Percentiles rank a stretch among this genome's conserved stretches.
These are phyloP conservation scores for Xylaria scruposa DNA, from an alignment of 495 filamentous ascomycete species.

Conservation along the genomic window DNA sequence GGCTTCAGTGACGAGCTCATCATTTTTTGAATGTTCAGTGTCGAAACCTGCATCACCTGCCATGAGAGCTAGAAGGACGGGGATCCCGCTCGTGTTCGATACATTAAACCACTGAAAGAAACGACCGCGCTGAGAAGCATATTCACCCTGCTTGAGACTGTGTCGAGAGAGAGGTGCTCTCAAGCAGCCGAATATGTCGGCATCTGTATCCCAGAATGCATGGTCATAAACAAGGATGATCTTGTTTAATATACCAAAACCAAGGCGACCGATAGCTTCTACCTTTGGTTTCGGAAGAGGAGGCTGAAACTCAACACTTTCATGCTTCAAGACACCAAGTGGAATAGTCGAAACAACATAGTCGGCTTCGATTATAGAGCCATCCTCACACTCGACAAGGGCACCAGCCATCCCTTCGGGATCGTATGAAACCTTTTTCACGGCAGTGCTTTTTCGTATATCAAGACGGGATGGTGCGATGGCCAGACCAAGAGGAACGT, in stretches of 20 bases:
- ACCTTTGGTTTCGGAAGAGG: slow-evolving; percentile 84
- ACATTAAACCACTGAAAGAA: slow-evolving; percentile 99
- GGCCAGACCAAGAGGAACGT: slow-evolving; percentile 82
- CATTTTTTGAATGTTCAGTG: slow-evolving; percentile 76
- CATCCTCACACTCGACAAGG: slow-evolving; percentile 78
- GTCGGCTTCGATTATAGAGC: slow-evolving; percentile 78
- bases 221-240: slow-evolving; percentile 88
- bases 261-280: slow-evolving; percentile 82
- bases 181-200: slow-evolving; percentile 93
- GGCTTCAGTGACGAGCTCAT: slow-evolving; percentile 78
- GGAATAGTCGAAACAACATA: slow-evolving; percentile 87
- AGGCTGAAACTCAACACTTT: slow-evolving; percentile 77
- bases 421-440: slow-evolving; percentile 39
- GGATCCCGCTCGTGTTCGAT: slow-evolving; percentile 83
- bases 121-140: slow-evolving; percentile 67
- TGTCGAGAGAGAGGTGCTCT: slow-evolving; percentile 66
- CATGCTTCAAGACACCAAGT: slow-evolving; percentile 85
- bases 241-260: slow-evolving; percentile 95
- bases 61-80: slow-evolving; percentile 91
- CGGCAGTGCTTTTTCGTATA: slow-evolving; percentile 68
- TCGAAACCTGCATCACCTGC: slow-evolving; percentile 92
- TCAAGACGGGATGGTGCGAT: slow-evolving; percentile 79
- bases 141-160: slow-evolving; percentile 60
- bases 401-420: slow-evolving; percentile 45
- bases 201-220: slow-evolving; percentile 90